Base-by-base conservation (phyloP, 2,329 filamentous ascomycete species). In the Thermothelomyces thermophilus region DNA sequence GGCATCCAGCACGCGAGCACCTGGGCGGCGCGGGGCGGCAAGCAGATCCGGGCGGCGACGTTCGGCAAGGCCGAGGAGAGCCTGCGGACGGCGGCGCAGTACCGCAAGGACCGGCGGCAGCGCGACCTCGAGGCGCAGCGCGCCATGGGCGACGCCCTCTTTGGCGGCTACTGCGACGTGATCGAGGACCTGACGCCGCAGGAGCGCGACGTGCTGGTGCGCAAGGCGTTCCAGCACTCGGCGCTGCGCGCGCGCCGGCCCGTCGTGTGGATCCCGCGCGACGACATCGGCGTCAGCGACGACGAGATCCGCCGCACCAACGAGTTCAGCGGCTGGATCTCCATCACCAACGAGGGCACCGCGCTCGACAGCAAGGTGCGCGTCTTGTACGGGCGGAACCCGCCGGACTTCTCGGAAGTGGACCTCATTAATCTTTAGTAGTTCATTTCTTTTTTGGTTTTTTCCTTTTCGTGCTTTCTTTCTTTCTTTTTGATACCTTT, bases 311-410 rank as follows among this genome's bases (percentile, higher is more conserved):
- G 76, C 62, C 76, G 87, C 31, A 95, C 90, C 6, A 77, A 83
- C 56, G 74, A 76, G 41, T 86, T 90, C 64, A 91, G 84, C 63
- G 80, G 87, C 52, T 75, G 82, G 54, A 86, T 97, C 46, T 95
- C 90, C 87, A 90, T 97, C 64, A 95, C 87, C 60, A 96, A 96
- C 66, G 86, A 94, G 65, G 90, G 90, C 51, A 90, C 91, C 17
- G 87, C 88, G 9, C 72, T 97, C 59, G 89, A 96, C 70, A 86
- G 82, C 49, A 90, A 89, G 66, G 81, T 82, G 26, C 81, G 86
- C 16, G 89, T 95, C 5, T 80, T 95, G 33, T 96, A 93, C 66
- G 85, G 86, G 56, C 82, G 81, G 55, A 87, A 89, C 53, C 90
- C 90, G 14, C 90, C 90, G 0, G 90, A 95, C 68, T 94, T 95